phyloP scores from a whole-genome alignment of 805 yeast genomes.

The Kodamaea laetipori region DNA sequence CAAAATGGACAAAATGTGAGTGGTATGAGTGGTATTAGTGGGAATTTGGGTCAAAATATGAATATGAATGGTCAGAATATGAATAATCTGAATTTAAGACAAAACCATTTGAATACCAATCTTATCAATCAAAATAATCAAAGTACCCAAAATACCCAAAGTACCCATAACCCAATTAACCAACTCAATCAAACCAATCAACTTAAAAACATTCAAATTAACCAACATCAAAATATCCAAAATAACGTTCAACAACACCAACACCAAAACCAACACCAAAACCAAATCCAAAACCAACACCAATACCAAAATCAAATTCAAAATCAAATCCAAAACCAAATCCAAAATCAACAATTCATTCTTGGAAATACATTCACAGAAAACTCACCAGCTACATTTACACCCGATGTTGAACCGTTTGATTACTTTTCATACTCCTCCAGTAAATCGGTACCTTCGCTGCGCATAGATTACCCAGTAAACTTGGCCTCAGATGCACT shows the following conservation, averaged over 20 bases:
- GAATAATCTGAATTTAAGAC: not conserved
- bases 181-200: not conserved
- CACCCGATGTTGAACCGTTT: constrained; percentile 1
- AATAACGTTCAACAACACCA: not conserved
- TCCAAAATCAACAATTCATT: not conserved
- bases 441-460: constrained; percentile 2
- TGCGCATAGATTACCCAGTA: constrained; percentile 3
- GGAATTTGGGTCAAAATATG: not conserved
- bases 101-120: not conserved
- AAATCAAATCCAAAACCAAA: not conserved
- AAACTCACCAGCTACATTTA: not conserved
- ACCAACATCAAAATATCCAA: not conserved
- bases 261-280: not conserved
- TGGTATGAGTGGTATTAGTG: too few relatives aligned
- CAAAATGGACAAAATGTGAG: too few relatives aligned
- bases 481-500: constrained; percentile 9
- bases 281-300: not conserved
- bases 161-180: too few relatives aligned
- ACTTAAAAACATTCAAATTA: not conserved
- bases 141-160: too few relatives aligned
- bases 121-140: not conserved
- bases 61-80: not conserved
- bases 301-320: not conserved
- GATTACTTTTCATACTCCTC: constrained; percentile 1
- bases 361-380: not conserved